A percentile compares a stretch with the other conserved stretches of the same genome.
phyloP scores from a whole-genome alignment of 148 eudicot genomes.

The Polygonum aviculare region DNA sequence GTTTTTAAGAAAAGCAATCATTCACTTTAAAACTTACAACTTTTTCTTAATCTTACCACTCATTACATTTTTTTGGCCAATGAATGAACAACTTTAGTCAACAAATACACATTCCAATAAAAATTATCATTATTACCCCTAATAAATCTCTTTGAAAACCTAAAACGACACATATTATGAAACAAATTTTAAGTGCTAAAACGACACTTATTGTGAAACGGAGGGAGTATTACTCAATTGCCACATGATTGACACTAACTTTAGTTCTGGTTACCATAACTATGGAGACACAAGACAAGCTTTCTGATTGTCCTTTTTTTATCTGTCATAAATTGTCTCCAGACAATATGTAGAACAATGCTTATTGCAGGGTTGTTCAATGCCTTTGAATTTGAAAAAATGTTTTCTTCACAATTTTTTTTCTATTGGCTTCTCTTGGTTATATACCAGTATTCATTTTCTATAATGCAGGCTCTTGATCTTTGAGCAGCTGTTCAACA shows the following conservation, averaged over 20 bases:
- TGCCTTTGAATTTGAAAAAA: background rate
- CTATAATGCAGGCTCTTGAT: background rate
- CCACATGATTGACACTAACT: background rate
- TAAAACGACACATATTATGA: too few species aligned
- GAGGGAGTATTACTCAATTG: background rate
- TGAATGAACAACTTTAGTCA: too few species aligned
- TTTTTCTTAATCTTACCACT: too few species aligned
- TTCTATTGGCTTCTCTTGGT: background rate
- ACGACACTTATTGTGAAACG: too few species aligned
- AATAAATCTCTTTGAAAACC: too few species aligned
- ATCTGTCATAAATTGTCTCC: background rate
- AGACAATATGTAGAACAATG: background rate
- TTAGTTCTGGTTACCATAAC: background rate
- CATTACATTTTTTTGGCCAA: too few species aligned
- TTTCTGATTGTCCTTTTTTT: background rate
- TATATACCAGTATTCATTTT: background rate
- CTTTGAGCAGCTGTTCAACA: slow-evolving; percentile 3
- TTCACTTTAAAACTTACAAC: too few species aligned
- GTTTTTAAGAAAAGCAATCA: too few species aligned
- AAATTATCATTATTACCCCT: too few species aligned
- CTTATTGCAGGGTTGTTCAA: background rate
- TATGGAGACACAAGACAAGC: background rate
- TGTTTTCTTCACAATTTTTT: background rate
- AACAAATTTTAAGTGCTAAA: too few species aligned
- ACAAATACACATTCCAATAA: too few species aligned